Evolutionary conservation across 1,284 basidiomycete species (phyloP).

Genomic region (Porogramme epimiltina): DNA sequence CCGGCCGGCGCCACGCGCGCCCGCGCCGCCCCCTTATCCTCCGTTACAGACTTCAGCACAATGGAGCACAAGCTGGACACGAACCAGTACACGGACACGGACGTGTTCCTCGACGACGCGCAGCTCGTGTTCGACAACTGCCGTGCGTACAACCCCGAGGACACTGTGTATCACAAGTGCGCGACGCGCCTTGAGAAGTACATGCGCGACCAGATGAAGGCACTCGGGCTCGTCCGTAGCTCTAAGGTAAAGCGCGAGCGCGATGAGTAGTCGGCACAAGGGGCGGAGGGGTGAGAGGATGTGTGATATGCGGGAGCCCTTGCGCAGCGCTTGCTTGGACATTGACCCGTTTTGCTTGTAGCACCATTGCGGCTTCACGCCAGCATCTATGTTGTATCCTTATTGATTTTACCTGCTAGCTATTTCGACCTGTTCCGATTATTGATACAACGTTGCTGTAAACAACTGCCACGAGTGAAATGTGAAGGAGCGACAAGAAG

Average conservation of each 20-base stretch:
- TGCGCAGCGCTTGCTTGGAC: neutral
- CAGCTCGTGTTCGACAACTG: constrained; percentile 93
- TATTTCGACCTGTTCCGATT: neutral
- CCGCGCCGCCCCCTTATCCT: neutral
- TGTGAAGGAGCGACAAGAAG: no score
- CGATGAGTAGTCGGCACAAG: constrained; percentile 2
- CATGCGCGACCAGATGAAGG: constrained; percentile 49
- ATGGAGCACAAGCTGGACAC: constrained; percentile 94
- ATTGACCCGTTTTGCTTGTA: neutral
- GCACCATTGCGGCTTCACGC: neutral
- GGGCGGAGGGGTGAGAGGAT: no score
- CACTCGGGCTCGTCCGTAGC: constrained; percentile 16
- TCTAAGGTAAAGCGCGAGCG: constrained; percentile 22
- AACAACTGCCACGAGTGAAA: no score
- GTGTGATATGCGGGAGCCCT: no score
- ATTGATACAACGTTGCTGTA: no score
- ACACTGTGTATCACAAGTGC: constrained; percentile 84
- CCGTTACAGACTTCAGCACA: constrained; percentile 75
- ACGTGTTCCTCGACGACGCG: constrained; percentile 81
- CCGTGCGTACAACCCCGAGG: constrained; percentile 85
- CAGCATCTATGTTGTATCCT: constrained; percentile 3
- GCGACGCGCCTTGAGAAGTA: constrained; percentile 83
- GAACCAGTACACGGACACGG: constrained; percentile 76
- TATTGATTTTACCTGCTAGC: neutral
- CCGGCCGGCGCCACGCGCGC: neutral